Base-by-base conservation (phyloP, 2,329 filamentous ascomycete genomes). In the Neofusicoccum sp. region DNA sequence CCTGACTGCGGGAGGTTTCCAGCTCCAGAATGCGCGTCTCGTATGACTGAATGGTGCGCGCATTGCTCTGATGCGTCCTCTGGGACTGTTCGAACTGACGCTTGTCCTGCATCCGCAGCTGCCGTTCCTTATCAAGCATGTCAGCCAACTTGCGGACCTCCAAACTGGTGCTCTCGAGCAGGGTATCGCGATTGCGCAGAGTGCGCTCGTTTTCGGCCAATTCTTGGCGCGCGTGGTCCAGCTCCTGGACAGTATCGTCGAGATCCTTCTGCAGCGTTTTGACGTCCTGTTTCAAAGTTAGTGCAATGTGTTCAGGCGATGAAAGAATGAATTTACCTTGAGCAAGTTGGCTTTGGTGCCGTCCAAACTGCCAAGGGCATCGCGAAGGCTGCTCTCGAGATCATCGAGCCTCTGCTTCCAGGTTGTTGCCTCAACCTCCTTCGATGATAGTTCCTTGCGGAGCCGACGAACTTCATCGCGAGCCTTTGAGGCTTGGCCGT, bases 351-450 rank as follows among this genome's bases (percentile, higher is more conserved):
- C 91, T 67, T 90, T 85, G 38, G 91, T 96, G 62, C 91, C 92
- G 67, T 90, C 90, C 61, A 93, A 83, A 76, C 96, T 93, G 66
- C 93, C 93, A 63, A 99, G 82, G 4, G 91, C 89, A 70, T 93
- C 89, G 44, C 93, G 85, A 65, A 99, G 81, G 69, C 91, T 93
- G 70, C 87, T 91, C 78, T 98, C 95, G 59, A 98, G 82, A 74
- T 97, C 93, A 73, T 91, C 86, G 54, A 97, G 81, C 65, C 91
- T 86, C 76, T 96, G 91, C 78, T 95, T 96, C 90, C 91, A 97
- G 65, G 92, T 89, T 8, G 87, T 87, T 7, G 91, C 91, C 73
- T 98, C 95, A 51, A 93, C 88, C 73, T 98, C 93, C 59, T 91
- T 87, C 51, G 87, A 87, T 11, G 88, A 90, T 48, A 98, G 80